Evolutionary conservation across 441 rosid genomes (phyloP).

Genomic region (Gossypium davidsonii): DNA sequence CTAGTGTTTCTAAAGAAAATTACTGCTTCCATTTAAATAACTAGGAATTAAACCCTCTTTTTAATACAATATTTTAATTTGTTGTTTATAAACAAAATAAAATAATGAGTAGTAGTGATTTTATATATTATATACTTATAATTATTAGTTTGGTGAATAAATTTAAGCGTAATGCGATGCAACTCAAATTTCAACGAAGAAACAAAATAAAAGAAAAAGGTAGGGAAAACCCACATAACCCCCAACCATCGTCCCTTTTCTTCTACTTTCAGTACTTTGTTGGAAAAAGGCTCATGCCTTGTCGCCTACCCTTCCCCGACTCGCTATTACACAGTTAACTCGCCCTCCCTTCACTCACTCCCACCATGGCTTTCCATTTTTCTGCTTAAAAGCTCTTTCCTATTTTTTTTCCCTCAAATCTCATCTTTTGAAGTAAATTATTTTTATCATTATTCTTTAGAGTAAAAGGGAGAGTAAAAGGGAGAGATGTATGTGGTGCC

Average conservation of each 20-base stretch:
- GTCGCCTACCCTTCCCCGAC: conserved; percentile 20
- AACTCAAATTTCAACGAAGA: not conserved
- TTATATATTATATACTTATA: too few species aligned
- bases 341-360: conserved; percentile 17
- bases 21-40: too few species aligned
- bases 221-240: conserved; percentile 9
- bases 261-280: not conserved
- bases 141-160: not conserved
- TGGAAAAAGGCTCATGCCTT: conserved; percentile 19
- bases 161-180: not conserved
- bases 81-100: too few species aligned
- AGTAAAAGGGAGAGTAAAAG: conserved; percentile 8
- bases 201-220: not conserved
- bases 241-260: not conserved
- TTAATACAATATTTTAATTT: too few species aligned
- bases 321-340: conserved; percentile 24
- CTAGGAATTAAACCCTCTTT: too few species aligned
- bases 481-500: conserved; percentile 64
- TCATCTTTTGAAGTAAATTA: not conserved
- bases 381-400: not conserved
- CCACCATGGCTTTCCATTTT: not conserved
- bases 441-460: not conserved
- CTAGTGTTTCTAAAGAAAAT: too few species aligned
- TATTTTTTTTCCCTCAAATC: not conserved
- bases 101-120: too few species aligned